phyloP scores from a whole-genome alignment of 208 protist genomes.

The Trypanosomatidae sp. region DNA sequence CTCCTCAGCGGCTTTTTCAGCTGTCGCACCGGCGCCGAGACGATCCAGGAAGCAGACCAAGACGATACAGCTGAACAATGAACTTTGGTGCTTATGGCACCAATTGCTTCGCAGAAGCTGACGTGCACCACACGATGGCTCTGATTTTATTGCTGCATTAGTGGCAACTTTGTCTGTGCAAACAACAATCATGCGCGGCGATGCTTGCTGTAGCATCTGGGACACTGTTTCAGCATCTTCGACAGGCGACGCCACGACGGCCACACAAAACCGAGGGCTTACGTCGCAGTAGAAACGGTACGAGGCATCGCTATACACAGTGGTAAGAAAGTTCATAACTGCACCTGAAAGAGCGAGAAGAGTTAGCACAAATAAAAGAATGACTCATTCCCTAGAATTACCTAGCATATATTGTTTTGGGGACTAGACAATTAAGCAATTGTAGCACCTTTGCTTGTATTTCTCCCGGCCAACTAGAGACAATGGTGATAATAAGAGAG shows the following conservation, averaged over 20 bases:
- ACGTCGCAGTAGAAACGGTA: conserved; percentile 41
- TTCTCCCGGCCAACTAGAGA: neutral
- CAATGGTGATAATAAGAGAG: neutral
- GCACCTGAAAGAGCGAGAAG: neutral
- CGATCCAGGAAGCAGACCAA: conserved; percentile 23
- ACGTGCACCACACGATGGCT: neutral
- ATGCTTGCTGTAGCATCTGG: conserved; percentile 15
- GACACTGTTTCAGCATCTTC: conserved; percentile 32
- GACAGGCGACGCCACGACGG: conserved; percentile 19
- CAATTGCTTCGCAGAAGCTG: conserved; percentile 26
- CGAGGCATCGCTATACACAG: conserved; percentile 35
- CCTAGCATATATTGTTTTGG: neutral
- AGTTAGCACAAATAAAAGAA: neutral
- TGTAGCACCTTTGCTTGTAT: neutral
- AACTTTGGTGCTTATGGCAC: conserved; percentile 27
- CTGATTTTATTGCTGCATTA: neutral
- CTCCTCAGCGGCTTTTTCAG: conserved; percentile 16
- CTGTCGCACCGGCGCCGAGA: neutral
- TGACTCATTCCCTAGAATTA: neutral
- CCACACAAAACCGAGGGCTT: conserved; percentile 41
- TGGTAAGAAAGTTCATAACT: conserved; percentile 47
- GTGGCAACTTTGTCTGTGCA: conserved; percentile 22
- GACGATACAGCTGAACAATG: conserved; percentile 29
- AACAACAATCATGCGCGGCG: conserved; percentile 6
- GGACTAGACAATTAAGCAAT: neutral